Evolutionary conservation across 441 rosid species (phyloP), one percentile per base, ranked within the genome.

Genomic region (Gossypium gossypioides): DNA sequence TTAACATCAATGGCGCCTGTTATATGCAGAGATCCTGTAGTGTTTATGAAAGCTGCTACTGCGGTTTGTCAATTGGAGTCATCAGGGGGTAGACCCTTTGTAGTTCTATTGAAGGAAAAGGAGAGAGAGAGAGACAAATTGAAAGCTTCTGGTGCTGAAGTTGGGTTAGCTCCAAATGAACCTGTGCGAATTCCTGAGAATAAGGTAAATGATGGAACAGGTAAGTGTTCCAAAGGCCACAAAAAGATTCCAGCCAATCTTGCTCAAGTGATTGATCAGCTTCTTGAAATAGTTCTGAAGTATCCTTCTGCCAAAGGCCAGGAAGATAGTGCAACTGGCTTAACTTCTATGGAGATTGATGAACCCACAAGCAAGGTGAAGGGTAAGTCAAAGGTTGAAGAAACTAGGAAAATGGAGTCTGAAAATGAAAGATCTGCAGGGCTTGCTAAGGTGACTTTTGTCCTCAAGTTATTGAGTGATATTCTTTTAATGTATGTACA

Each of bases 361-460:
- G 97, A 83, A 79, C 89, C 97, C 74, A 69, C 84, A 29, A 77
- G 80, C 72, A 92, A 86, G 84, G 86, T 89, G 65, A 96, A 96
- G 88, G 99, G 99, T 62, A 96, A 96, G 79, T 85, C 86, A 42
- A 92, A 88, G 89, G 87, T 92, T 78, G 93, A 87, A n/a, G 95
- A 89, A 62, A 79, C 85, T 24, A 83, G 77, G 80, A 80, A 89
- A 75, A 60, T 74, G 60, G 95, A 91, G 68, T 70, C 87, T 64
- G 92, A 84, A 71, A 81, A 89, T 75, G 97, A 92, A 83, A 87
- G 82, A 87, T 96, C 96, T 77, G 98, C 91, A 32, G 91, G 80
- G 44, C 83, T 96, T 76, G 99, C 97, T 40, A 89, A 91, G 82
- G 96, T 91, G 76, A 89, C 93, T 65, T 92, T 92, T 82, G 87